These are phyloP conservation scores for Kwoniella bestiolae DNA, from an alignment of 768 basidiomycete species.

Conservation along the genomic window DNA sequence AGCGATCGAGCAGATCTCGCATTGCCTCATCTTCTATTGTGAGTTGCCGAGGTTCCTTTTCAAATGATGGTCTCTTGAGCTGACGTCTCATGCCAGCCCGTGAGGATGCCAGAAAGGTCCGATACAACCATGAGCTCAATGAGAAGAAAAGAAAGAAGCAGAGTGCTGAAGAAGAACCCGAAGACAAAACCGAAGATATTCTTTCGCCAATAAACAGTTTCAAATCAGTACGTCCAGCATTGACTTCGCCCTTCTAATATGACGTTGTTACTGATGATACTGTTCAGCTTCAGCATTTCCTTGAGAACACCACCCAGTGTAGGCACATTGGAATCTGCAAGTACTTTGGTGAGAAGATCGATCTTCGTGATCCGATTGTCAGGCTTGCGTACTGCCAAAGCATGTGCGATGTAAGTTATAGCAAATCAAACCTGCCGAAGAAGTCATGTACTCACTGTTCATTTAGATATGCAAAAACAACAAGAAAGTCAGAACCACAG, in stretches of 20 bases:
- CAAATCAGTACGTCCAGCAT: slow-evolving; percentile 42
- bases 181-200: slow-evolving; percentile 31
- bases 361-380: slow-evolving; percentile 41
- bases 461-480: slow-evolving; percentile 39
- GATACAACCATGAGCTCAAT: slow-evolving; percentile 30
- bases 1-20: slow-evolving; percentile 53
- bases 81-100: slow-evolving; percentile 42
- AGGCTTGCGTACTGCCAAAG: slow-evolving; percentile 50
- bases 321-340: slow-evolving; percentile 57
- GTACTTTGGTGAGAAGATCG: slow-evolving; percentile 57
- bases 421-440: no score
- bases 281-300: slow-evolving; percentile 51
- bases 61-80: no score
- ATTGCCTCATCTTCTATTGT: slow-evolving; percentile 58
- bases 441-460: background rate
- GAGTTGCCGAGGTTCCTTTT: slow-evolving; percentile 5
- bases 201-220: slow-evolving; percentile 49
- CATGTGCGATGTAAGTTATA: slow-evolving; percentile 58
- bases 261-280: no score
- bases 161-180: slow-evolving; percentile 21
- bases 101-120: slow-evolving; percentile 51
- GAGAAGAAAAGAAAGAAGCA: slow-evolving; percentile 25
- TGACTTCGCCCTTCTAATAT: background rate
- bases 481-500: slow-evolving; percentile 23
- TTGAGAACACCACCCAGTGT: slow-evolving; percentile 48